These are phyloP conservation scores for Saccharum officinarum DNA, from an alignment of 176 grass and related monocot species.

Conservation along the genomic window DNA sequence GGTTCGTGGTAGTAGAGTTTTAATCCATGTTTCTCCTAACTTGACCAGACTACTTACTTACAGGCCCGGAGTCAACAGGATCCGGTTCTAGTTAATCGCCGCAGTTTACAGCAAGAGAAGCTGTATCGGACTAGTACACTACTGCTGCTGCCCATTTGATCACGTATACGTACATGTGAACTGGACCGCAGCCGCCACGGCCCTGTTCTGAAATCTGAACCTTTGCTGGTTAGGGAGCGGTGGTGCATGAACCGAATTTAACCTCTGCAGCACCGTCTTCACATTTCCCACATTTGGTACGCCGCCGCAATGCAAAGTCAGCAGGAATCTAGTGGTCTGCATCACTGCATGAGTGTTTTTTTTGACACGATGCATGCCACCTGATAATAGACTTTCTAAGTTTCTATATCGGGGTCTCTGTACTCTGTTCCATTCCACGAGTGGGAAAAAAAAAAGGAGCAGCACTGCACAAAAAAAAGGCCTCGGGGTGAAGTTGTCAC, in stretches of 20 bases:
- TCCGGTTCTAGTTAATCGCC: background rate
- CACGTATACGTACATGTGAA: too few species aligned
- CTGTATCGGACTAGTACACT: background rate
- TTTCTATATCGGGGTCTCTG: background rate
- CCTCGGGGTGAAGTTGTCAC: background rate
- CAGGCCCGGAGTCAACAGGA: background rate
- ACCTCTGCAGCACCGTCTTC: background rate
- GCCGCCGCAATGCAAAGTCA: background rate
- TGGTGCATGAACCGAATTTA: background rate
- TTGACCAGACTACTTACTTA: background rate
- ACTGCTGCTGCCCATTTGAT: background rate
- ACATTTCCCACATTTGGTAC: constrained; percentile 31
- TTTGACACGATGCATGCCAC: background rate
- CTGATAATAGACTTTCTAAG: background rate
- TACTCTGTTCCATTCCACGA: background rate
- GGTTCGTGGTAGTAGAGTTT: too few species aligned
- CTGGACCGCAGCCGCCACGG: background rate
- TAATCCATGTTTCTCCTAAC: too few species aligned
- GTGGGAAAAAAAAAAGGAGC: background rate
- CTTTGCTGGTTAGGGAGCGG: background rate
- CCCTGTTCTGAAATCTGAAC: background rate
- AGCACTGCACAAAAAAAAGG: background rate
- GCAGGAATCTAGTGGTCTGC: background rate
- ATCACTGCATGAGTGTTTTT: background rate
- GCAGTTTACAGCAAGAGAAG: background rate